phyloP scores from a whole-genome alignment of 2,329 filamentous ascomycete species.

The Clonostachys rosea region DNA sequence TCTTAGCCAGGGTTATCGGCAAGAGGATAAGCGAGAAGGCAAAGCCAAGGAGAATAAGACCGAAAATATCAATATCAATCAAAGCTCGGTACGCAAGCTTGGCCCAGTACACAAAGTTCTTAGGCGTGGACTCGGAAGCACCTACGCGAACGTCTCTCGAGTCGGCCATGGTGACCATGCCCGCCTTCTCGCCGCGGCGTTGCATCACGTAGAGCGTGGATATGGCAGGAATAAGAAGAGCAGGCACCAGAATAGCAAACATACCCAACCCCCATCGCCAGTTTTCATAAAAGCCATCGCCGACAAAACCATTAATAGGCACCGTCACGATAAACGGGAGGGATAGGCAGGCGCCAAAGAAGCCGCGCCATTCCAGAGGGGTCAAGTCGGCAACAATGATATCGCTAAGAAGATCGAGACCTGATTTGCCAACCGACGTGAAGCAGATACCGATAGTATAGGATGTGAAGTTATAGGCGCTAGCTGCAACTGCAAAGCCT shows the following conservation, averaged over 20 bases:
- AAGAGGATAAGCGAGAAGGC: constrained; percentile 57
- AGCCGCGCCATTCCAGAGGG: constrained; percentile 27
- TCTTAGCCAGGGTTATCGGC: constrained; percentile 50
- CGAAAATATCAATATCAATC: constrained; percentile 55
- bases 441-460: constrained; percentile 28
- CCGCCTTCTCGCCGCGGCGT: constrained; percentile 48
- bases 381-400: constrained; percentile 29
- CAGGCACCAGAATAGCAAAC: constrained; percentile 56
- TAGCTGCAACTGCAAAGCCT: constrained; percentile 24
- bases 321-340: constrained; percentile 27
- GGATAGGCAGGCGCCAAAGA: constrained; percentile 20
- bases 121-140: constrained; percentile 1
- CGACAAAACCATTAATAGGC: constrained; percentile 35
- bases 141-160: constrained; percentile 24
- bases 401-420: constrained; percentile 26
- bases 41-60: constrained; percentile 49
- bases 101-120: constrained; percentile 8
- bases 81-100: constrained; percentile 26
- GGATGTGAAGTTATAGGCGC: constrained; percentile 18
- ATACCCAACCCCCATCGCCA: constrained; percentile 63
- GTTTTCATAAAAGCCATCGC: constrained; percentile 26
- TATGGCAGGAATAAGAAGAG: constrained; percentile 51
- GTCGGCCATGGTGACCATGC: constrained; percentile 33
- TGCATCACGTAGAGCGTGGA: constrained; percentile 52
- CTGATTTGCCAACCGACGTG: constrained; percentile 27